phyloP scores from a whole-genome alignment of 108 stramenopile genomes.

The Aurantiochytrium sp. region DNA sequence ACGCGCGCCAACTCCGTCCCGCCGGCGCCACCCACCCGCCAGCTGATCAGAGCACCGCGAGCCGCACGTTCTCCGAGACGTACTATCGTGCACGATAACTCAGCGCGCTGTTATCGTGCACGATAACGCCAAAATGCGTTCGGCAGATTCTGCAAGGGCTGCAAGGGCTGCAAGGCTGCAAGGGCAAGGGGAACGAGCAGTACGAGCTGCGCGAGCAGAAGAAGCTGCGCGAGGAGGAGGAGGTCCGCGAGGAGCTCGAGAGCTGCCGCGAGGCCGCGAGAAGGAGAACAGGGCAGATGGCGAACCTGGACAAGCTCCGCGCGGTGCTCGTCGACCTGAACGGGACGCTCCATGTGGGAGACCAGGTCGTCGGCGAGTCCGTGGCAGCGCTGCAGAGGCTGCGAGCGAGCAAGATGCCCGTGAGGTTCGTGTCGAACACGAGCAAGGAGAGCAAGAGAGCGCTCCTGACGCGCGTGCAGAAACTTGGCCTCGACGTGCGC shows the following conservation, averaged over 20 bases:
- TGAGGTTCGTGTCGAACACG: conserved; percentile 27
- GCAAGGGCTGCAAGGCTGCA: neutral
- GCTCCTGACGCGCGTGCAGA: neutral
- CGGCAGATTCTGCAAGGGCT: no score
- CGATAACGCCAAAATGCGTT: no score
- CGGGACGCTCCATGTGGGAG: conserved; percentile 21
- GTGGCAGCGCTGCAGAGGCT: neutral
- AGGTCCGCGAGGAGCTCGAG: neutral
- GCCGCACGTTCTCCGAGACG: neutral
- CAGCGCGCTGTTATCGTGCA: no score
- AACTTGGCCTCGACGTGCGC: neutral
- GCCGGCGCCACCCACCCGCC: neutral
- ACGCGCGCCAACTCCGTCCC: no score
- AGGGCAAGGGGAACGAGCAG: neutral
- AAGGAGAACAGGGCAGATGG: neutral
- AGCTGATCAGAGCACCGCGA: neutral
- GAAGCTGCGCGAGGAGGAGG: neutral
- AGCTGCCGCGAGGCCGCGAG: neutral
- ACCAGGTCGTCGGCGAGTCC: neutral
- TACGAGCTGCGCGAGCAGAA: neutral
- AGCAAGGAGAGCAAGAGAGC: neutral
- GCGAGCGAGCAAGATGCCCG: neutral
- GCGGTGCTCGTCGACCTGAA: conserved; percentile 27
- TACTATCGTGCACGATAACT: neutral
- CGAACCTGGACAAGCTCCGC: neutral